These are phyloP conservation scores for Tieghemostelium lacteum DNA, from an alignment of 78 protist genomes.

Conservation along the genomic window DNA sequence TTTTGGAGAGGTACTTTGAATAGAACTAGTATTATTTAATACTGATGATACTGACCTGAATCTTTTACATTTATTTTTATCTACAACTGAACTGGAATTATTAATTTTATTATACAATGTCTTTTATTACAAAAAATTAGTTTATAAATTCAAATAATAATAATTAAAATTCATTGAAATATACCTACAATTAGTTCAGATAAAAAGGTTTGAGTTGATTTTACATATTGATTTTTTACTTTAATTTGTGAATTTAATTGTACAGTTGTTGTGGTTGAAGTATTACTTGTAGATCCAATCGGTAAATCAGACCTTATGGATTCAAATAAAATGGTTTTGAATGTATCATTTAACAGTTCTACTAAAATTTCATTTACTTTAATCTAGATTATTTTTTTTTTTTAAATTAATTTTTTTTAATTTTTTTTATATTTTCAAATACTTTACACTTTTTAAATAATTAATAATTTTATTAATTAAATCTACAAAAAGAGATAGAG, in stretches of 20 bases:
- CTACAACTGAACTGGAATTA: neutral
- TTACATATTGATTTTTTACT: neutral
- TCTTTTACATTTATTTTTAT: slow-evolving; percentile 7
- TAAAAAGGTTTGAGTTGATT: slow-evolving; percentile 9
- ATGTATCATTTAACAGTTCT: slow-evolving; percentile 13
- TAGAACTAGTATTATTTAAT: too few species aligned
- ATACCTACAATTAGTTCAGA: slow-evolving; percentile 16
- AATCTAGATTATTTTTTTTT: too few species aligned
- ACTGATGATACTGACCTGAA: slow-evolving; percentile 5
- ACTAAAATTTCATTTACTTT: slow-evolving; percentile 7
- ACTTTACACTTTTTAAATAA: neutral
- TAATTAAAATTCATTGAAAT: too few species aligned
- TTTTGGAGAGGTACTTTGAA: too few species aligned
- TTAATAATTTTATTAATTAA: too few species aligned
- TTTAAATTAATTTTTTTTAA: too few species aligned
- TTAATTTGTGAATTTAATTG: too few species aligned
- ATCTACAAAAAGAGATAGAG: neutral
- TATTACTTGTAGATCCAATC: too few species aligned
- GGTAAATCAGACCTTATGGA: too few species aligned
- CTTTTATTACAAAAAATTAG: neutral
- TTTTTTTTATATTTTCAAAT: too few species aligned
- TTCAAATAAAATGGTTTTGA: too few species aligned
- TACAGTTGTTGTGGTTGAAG: too few species aligned
- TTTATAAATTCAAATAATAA: neutral
- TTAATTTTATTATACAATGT: slow-evolving; percentile 8